These are phyloP conservation scores for Rhodotorula taiwanensis DNA, from an alignment of 768 basidiomycete genomes.

Conservation along the genomic window DNA sequence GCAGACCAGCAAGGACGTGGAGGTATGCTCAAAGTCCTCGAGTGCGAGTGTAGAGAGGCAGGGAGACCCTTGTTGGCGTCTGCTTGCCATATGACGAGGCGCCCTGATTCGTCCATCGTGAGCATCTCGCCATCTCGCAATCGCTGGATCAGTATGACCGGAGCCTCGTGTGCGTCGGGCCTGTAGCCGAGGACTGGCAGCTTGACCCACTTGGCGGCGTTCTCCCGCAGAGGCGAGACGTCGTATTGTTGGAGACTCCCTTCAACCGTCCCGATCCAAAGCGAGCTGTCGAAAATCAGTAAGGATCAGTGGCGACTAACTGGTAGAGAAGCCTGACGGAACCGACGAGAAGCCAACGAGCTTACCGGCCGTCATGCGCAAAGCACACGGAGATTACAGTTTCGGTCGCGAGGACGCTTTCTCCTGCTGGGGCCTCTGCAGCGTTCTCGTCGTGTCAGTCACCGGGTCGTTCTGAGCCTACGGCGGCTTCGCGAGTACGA, in stretches of 20 bases:
- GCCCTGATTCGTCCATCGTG: slow-evolving; percentile 19
- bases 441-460: background rate
- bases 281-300: slow-evolving; percentile 12
- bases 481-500: background rate
- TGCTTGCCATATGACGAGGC: slow-evolving; percentile 22
- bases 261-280: slow-evolving; percentile 20
- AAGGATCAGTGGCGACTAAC: background rate
- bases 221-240: background rate
- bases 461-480: too few species aligned
- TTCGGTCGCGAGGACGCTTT: background rate
- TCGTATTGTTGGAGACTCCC: slow-evolving; percentile 16
- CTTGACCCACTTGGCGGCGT: background rate
- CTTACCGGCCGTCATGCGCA: slow-evolving; percentile 11
- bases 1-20: background rate
- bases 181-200: background rate
- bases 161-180: slow-evolving; percentile 18
- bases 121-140: background rate
- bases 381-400: background rate
- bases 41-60: slow-evolving; percentile 9
- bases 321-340: too few species aligned
- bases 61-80: background rate
- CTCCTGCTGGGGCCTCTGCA: background rate
- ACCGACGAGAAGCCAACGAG: background rate
- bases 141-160: background rate
- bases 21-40: slow-evolving; percentile 2